Conservation (phyloP, 441 rosid species). For the Euphorbia schlechtendalii region DNA sequence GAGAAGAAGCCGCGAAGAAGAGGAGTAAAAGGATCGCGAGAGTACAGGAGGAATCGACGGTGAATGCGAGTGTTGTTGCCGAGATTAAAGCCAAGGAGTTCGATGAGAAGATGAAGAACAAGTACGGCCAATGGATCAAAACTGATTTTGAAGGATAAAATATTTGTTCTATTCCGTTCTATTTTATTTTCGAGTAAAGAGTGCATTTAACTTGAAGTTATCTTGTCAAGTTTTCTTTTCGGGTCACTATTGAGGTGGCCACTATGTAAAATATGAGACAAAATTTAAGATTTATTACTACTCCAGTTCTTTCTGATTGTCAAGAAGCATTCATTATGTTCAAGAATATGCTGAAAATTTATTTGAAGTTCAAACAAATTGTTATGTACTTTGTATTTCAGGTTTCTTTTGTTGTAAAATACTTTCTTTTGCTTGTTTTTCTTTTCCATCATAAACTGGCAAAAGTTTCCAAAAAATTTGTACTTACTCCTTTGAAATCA, state of each 20-base stretch:
- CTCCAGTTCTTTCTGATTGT: too few relatives aligned
- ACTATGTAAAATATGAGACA: neutral
- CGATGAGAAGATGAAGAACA: constrained; percentile 40
- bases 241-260: constrained; percentile 34
- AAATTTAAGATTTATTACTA: too few relatives aligned
- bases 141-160: constrained; percentile 46
- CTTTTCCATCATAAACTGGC: too few relatives aligned
- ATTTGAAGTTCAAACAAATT: too few relatives aligned
- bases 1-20: constrained; percentile 32
- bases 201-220: too few relatives aligned
- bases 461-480: neutral
- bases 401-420: too few relatives aligned
- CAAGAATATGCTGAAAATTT: too few relatives aligned
- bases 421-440: too few relatives aligned
- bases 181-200: too few relatives aligned
- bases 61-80: constrained; percentile 33
- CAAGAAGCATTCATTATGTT: too few relatives aligned
- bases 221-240: too few relatives aligned
- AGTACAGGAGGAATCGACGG: constrained; percentile 40
- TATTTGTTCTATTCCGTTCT: neutral
- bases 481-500: neutral
- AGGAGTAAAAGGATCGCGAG: constrained; percentile 37
- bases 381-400: too few relatives aligned
- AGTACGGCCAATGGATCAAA: constrained; percentile 43
- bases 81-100: constrained; percentile 36